phyloP scores from a whole-genome alignment of 768 basidiomycete species.

The Harrya chromipes region DNA sequence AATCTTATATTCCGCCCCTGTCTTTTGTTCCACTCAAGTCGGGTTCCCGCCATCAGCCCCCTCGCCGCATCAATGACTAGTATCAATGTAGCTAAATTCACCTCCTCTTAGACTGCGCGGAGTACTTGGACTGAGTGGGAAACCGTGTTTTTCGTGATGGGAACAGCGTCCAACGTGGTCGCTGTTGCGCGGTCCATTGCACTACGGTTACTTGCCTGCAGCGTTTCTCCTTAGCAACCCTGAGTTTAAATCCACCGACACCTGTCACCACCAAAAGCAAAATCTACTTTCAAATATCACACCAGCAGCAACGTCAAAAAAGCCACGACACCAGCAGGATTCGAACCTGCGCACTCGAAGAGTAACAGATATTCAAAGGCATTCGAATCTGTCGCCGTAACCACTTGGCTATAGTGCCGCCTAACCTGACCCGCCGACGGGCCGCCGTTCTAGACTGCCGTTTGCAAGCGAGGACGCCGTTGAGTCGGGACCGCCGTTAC shows the following conservation, averaged over 20 bases:
- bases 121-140: too few species aligned
- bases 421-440: too few species aligned
- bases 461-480: background rate
- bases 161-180: background rate
- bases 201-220: too few species aligned
- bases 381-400: slow-evolving; percentile 77
- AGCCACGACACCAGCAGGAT: slow-evolving; percentile 59
- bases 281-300: background rate
- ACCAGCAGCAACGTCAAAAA: slow-evolving; percentile 5
- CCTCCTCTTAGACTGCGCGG: too few species aligned
- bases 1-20: background rate
- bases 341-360: slow-evolving; percentile 68
- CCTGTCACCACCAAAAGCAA: background rate
- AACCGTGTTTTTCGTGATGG: background rate
- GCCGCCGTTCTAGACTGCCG: background rate
- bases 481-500: too few species aligned
- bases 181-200: background rate
- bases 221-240: background rate
- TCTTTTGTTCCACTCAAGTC: background rate
- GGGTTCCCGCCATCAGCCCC: too few species aligned
- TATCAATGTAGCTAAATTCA: too few species aligned
- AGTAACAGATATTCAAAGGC: slow-evolving; percentile 47
- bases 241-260: background rate
- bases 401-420: slow-evolving; percentile 67
- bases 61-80: too few species aligned